phyloP scores from a whole-genome alignment of 2,329 filamentous ascomycete genomes.

The Chaetothyriales sp. region DNA sequence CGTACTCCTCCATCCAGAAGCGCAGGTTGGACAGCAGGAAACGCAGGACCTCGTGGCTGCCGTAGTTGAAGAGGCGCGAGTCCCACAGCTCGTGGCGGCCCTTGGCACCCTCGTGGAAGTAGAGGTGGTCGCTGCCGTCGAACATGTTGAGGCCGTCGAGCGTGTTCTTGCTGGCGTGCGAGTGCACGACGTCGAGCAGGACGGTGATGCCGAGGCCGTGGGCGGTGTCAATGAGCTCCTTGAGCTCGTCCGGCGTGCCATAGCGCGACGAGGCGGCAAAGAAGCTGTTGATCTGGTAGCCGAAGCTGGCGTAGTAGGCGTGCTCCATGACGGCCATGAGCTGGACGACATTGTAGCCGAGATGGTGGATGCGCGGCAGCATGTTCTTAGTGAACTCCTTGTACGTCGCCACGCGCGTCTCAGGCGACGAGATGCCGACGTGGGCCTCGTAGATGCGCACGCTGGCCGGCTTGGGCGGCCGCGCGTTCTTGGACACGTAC shows the following conservation, averaged over 20 bases:
- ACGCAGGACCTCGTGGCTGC: conserved; percentile 82
- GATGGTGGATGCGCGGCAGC: conserved; percentile 73
- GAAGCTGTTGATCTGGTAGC: conserved; percentile 98
- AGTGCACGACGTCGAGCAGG: conserved; percentile 90
- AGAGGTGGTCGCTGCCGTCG: conserved; percentile 85
- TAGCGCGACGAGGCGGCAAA: conserved; percentile 95
- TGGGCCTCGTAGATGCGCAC: conserved; percentile 97
- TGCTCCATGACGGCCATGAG: conserved; percentile 99
- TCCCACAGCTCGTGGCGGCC: conserved; percentile 92
- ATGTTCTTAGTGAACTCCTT: conserved; percentile 93
- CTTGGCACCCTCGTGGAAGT: conserved; percentile 79
- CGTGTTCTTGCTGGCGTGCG: conserved; percentile 95
- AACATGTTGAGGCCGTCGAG: conserved; percentile 91
- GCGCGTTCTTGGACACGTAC: conserved; percentile 72
- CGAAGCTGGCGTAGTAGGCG: conserved; percentile 97
- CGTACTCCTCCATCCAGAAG: conserved; percentile 99
- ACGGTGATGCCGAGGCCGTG: conserved; percentile 84
- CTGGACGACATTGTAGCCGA: conserved; percentile 96
- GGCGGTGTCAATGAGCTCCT: conserved; percentile 90
- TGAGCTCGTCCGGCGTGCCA: conserved; percentile 83
- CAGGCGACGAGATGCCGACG: conserved; percentile 88
- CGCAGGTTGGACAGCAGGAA: conserved; percentile 90
- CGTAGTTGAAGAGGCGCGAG: conserved; percentile 94
- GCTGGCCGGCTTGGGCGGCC: conserved; percentile 71
- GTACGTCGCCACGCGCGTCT: conserved; percentile 79